A percentile compares a stretch with the other conserved stretches of the same genome.
These are phyloP conservation scores for Parietaria judaica DNA, from an alignment of 306 rosid species.

Conservation along the genomic window DNA sequence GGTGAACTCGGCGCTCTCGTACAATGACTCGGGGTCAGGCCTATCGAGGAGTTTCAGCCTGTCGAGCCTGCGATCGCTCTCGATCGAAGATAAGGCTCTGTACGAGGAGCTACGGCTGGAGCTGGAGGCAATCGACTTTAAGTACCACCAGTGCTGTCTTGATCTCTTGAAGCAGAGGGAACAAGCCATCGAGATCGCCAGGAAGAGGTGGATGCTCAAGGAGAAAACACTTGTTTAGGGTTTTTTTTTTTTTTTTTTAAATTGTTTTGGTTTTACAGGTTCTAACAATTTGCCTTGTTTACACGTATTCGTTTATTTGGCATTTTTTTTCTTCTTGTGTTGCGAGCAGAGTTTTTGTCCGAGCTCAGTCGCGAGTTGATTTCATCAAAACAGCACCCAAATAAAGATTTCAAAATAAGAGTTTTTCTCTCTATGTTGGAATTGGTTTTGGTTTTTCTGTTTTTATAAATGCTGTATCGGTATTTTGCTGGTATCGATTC, in stretches of 20 bases:
- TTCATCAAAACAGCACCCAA: no score
- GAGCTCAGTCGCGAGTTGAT: no score
- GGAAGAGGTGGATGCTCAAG: constrained; percentile 58
- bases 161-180: constrained; percentile 59
- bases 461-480: no score
- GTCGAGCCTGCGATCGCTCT: constrained; percentile 35
- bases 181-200: constrained; percentile 51
- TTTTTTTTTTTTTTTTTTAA: constrained; percentile 16
- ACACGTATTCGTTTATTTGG: background rate
- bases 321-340: no score
- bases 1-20: constrained; percentile 28
- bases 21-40: constrained; percentile 20
- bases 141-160: constrained; percentile 39
- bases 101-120: constrained; percentile 45
- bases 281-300: background rate
- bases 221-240: constrained; percentile 23
- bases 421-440: no score
- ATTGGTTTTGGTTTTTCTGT: no score
- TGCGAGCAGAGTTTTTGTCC: no score
- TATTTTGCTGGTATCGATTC: no score
- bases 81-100: constrained; percentile 26
- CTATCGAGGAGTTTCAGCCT: constrained; percentile 24
- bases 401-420: no score
- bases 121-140: constrained; percentile 53
- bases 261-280: background rate